These are phyloP conservation scores for Macrophomina tecta DNA, from an alignment of 2,329 filamentous ascomycete genomes.

Conservation along the genomic window DNA sequence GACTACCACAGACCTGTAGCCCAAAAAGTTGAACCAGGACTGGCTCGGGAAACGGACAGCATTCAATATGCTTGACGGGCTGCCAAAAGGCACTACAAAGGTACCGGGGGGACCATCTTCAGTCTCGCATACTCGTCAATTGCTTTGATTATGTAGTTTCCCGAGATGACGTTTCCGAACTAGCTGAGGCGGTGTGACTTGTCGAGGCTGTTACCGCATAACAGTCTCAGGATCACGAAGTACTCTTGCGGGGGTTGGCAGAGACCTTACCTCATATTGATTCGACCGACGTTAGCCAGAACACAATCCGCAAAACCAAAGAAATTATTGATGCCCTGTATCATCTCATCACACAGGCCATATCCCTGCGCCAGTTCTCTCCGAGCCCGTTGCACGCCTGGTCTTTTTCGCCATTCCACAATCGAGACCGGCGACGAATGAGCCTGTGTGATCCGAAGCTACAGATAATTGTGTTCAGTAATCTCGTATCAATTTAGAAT, in stretches of 20 bases:
- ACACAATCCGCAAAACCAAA: constrained; percentile 55
- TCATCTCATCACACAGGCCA: constrained; percentile 47
- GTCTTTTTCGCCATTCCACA: constrained; percentile 53
- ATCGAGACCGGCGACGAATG: constrained; percentile 49
- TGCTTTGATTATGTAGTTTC: constrained; percentile 51
- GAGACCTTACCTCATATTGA: constrained; percentile 33
- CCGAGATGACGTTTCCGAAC: constrained; percentile 54
- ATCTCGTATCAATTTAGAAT: not conserved
- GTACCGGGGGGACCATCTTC: constrained; percentile 49
- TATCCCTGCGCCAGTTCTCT: constrained; percentile 51
- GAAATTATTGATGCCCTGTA: constrained; percentile 53
- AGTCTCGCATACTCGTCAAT: constrained; percentile 50
- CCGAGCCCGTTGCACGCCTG: constrained; percentile 55
- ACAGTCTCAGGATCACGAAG: not conserved
- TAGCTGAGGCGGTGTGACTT: constrained; percentile 55
- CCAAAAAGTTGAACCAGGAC: no score
- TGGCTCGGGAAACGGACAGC: not conserved
- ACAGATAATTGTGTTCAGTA: constrained; percentile 12
- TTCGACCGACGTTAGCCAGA: constrained; percentile 39
- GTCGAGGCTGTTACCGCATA: constrained; percentile 44
- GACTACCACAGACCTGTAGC: no score
- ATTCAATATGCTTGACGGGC: not conserved
- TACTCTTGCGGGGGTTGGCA: not conserved
- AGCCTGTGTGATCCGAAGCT: constrained; percentile 46
- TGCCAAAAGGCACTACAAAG: not conserved